Conservation (phyloP, 805 yeast genomes). For the Kuraishia ogatae region DNA sequence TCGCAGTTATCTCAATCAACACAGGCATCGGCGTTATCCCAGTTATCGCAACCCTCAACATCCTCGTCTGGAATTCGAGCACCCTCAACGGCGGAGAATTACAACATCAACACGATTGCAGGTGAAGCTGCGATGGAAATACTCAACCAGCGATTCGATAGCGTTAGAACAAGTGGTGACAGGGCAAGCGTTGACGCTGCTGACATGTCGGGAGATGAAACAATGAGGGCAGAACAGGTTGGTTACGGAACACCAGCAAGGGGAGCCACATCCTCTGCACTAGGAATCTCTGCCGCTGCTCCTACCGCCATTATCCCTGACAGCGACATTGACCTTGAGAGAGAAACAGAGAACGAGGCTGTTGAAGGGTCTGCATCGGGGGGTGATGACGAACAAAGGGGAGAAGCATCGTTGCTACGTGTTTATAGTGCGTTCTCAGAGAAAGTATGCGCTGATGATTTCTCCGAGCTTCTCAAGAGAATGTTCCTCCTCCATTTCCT, state of each 20-base stretch:
- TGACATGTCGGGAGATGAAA: background rate
- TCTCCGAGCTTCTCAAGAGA: slow-evolving; percentile 15
- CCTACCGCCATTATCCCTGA: background rate
- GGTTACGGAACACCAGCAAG: too few relatives aligned
- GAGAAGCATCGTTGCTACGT: background rate
- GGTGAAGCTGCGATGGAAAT: background rate
- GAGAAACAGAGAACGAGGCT: background rate
- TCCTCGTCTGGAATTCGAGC: background rate
- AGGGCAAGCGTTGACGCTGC: background rate
- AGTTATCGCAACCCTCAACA: background rate
- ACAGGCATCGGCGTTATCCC: background rate
- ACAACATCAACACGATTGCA: background rate
- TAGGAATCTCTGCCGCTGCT: background rate
- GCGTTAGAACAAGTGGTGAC: background rate
- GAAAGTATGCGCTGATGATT: slow-evolving; percentile 7
- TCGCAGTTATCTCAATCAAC: background rate
- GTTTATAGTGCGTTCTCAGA: background rate
- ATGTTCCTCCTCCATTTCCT: slow-evolving; percentile 19
- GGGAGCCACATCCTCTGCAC: too few relatives aligned
- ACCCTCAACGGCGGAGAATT: too few relatives aligned
- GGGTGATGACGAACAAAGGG: background rate
- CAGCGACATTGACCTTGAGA: background rate
- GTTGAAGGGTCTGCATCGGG: background rate
- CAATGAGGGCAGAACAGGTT: too few relatives aligned
- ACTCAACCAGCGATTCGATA: background rate